A percentile compares a stretch with the other conserved stretches of the same genome.
These are phyloP conservation scores for Sphaerulina musiva DNA, from an alignment of 2,329 filamentous ascomycete genomes.

Conservation along the genomic window DNA sequence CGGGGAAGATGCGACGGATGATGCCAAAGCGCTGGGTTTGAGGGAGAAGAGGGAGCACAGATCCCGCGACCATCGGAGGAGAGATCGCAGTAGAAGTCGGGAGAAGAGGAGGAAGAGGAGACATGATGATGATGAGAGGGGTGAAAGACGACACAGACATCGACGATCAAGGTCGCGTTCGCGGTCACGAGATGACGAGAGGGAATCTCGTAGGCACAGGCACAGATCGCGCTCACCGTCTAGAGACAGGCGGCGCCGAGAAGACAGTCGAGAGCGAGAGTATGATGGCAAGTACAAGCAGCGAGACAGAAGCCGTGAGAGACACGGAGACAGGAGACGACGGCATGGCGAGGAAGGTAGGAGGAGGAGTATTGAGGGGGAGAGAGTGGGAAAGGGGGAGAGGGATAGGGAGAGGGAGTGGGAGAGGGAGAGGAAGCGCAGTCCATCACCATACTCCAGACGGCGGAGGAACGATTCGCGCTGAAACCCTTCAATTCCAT, in stretches of 20 bases:
- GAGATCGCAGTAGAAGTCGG: conserved; percentile 24
- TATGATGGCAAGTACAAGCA: conserved; percentile 15
- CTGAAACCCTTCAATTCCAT: too few species aligned
- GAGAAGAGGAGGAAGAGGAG: conserved; percentile 18
- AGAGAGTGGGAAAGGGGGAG: conserved; percentile 4
- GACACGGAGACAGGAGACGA: conserved; percentile 10
- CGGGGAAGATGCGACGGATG: conserved; percentile 34
- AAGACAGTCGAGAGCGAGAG: not conserved
- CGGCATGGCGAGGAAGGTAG: conserved; percentile 6
- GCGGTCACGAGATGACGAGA: conserved; percentile 24
- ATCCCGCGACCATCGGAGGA: conserved; percentile 21
- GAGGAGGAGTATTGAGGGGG: conserved; percentile 16
- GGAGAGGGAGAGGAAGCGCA: conserved; percentile 7
- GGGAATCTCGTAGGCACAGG: conserved; percentile 23
- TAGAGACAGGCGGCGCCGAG: conserved; percentile 9
- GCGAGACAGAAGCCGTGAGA: conserved; percentile 19
- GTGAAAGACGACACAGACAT: conserved; percentile 20
- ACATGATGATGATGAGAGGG: conserved; percentile 19
- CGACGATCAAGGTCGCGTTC: conserved; percentile 27
- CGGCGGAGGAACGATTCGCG: conserved; percentile 16
- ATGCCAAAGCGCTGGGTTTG: conserved; percentile 13
- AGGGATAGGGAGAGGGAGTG: too few species aligned
- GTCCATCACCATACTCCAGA: conserved; percentile 20
- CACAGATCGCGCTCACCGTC: conserved; percentile 17
- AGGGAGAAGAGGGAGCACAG: conserved; percentile 17